Percentiles rank a stretch among this genome's conserved stretches.
Evolutionary conservation across 2,329 filamentous ascomycete genomes (phyloP).

Genomic region (Ceratocystis albifundus): DNA sequence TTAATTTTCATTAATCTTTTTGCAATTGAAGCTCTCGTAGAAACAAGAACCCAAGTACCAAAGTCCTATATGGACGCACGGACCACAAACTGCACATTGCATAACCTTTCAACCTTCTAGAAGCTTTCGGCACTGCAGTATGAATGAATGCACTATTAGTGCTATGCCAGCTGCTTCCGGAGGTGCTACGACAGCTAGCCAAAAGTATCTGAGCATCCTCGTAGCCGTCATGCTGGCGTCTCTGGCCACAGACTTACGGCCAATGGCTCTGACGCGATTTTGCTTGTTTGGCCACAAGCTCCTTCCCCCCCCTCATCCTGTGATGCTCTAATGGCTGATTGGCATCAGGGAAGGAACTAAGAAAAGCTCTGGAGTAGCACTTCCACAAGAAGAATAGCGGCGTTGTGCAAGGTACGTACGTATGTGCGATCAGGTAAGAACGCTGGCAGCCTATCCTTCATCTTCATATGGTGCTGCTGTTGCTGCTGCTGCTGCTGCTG

Average conservation of each 20-base stretch:
- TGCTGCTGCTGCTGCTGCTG: neutral
- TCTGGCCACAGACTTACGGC: neutral
- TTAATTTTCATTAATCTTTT: neutral
- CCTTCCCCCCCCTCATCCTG: neutral
- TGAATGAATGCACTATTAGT: constrained; percentile 8
- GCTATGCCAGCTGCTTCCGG: neutral
- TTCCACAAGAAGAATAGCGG: neutral
- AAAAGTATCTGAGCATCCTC: neutral
- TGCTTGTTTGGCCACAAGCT: neutral
- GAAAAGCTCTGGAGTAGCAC: neutral
- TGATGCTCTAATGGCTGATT: neutral
- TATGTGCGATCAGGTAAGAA: too few species aligned
- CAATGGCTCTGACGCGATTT: neutral
- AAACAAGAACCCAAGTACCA: constrained; percentile 8
- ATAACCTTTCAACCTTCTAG: constrained; percentile 16
- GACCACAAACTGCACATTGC: neutral
- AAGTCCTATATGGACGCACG: neutral
- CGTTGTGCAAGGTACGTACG: too few species aligned
- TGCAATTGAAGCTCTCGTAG: neutral
- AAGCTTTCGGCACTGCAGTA: constrained; percentile 14
- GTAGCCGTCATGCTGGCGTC: neutral
- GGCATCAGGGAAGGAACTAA: neutral
- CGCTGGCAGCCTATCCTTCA: neutral
- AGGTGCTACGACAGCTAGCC: neutral
- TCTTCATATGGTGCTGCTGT: neutral